These are phyloP conservation scores for Colletotrichum sublineola DNA, from an alignment of 2,329 filamentous ascomycete genomes.

Conservation along the genomic window DNA sequence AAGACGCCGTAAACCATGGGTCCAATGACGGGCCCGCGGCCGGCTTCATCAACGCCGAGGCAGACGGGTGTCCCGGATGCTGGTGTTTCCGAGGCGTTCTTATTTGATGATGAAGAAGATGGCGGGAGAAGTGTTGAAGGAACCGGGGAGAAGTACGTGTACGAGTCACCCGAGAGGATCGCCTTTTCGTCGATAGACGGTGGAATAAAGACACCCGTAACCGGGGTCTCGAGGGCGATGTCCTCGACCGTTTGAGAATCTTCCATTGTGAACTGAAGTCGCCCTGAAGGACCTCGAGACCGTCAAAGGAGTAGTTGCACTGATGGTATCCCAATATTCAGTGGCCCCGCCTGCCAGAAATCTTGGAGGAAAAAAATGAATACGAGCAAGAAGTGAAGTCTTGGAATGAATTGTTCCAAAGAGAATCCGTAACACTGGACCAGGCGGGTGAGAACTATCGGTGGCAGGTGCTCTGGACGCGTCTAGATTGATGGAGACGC, in stretches of 20 bases:
- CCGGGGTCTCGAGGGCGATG: slow-evolving; percentile 51
- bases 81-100: slow-evolving; percentile 25
- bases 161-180: slow-evolving; percentile 75
- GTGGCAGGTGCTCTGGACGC: slow-evolving; percentile 44
- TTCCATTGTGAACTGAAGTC: slow-evolving; percentile 50
- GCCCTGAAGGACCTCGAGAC: neutral
- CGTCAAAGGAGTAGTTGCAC: neutral
- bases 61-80: slow-evolving; percentile 64
- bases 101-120: slow-evolving; percentile 47
- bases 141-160: slow-evolving; percentile 78
- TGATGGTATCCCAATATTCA: neutral
- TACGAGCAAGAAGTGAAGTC: neutral
- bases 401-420: neutral
- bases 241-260: slow-evolving; percentile 56
- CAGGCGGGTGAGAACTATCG: neutral
- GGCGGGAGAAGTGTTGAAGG: slow-evolving; percentile 69
- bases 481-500: slow-evolving; percentile 43
- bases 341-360: neutral
- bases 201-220: slow-evolving; percentile 68
- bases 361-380: neutral
- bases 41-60: slow-evolving; percentile 94
- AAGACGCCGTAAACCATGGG: slow-evolving; percentile 80
- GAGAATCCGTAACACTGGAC: neutral
- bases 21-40: slow-evolving; percentile 92
- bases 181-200: slow-evolving; percentile 73